phyloP scores from a whole-genome alignment of 1,284 basidiomycete genomes.

The Testicularia cyperi region DNA sequence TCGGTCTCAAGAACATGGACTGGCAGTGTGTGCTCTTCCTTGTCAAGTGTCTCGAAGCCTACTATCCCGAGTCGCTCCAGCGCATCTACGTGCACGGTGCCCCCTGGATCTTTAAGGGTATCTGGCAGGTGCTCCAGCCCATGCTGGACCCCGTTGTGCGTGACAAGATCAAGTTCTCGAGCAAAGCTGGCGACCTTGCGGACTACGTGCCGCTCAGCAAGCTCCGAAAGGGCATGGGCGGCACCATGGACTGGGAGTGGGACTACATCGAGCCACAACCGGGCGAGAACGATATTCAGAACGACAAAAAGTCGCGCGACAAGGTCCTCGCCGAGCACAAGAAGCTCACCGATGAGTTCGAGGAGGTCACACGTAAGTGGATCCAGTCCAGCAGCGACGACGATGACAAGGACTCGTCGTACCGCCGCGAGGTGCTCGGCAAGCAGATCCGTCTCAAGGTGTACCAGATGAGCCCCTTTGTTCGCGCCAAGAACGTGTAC shows the following conservation, averaged over 20 bases:
- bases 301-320: slow-evolving; percentile 52
- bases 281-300: slow-evolving; percentile 52
- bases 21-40: slow-evolving; percentile 59
- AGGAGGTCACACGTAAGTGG: slow-evolving; percentile 52
- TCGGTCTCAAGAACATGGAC: slow-evolving; percentile 60
- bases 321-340: slow-evolving; percentile 50
- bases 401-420: slow-evolving; percentile 34
- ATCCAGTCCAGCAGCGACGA: slow-evolving; percentile 34
- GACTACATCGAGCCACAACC: slow-evolving; percentile 57
- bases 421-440: slow-evolving; percentile 49
- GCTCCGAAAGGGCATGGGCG: slow-evolving; percentile 58
- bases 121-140: slow-evolving; percentile 59
- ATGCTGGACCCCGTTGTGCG: slow-evolving; percentile 59
- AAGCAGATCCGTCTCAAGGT: slow-evolving; percentile 58
- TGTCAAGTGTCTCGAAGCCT: slow-evolving; percentile 59
- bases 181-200: slow-evolving; percentile 52
- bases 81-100: slow-evolving; percentile 59
- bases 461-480: slow-evolving; percentile 53
- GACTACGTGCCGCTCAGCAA: slow-evolving; percentile 50
- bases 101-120: slow-evolving; percentile 60
- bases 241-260: slow-evolving; percentile 60
- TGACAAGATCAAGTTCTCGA: slow-evolving; percentile 59
- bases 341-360: slow-evolving; percentile 49
- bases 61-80: slow-evolving; percentile 59
- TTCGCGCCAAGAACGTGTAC: slow-evolving; percentile 55